Conservation (phyloP, 2,329 filamentous ascomycete species). For the Cercospora zeina region DNA sequence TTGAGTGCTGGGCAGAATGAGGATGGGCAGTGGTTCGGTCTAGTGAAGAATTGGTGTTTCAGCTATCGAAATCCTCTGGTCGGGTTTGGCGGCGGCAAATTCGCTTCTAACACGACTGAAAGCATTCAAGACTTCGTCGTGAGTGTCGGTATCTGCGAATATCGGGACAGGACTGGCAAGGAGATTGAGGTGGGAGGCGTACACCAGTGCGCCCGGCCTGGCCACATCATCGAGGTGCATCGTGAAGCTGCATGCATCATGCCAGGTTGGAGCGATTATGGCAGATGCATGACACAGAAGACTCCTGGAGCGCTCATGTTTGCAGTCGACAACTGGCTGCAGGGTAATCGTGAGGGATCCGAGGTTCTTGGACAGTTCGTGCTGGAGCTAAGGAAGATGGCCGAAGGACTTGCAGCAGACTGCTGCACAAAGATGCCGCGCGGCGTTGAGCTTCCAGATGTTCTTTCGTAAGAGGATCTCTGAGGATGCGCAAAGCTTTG, state of each 20-base stretch:
- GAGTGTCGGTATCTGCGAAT: background rate
- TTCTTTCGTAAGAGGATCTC: background rate
- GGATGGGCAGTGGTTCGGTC: conserved; percentile 12
- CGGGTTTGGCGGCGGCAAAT: background rate
- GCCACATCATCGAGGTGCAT: conserved; percentile 10
- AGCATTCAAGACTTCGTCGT: conserved; percentile 5
- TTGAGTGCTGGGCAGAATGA: conserved; percentile 6
- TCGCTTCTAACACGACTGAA: background rate
- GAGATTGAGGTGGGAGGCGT: background rate
- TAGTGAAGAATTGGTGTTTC: conserved; percentile 23
- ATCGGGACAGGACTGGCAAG: background rate
- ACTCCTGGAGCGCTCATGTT: background rate
- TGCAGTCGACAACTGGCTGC: background rate
- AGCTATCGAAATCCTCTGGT: conserved; percentile 15
- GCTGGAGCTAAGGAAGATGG: conserved; percentile 8
- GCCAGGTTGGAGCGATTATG: conserved; percentile 17
- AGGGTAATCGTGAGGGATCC: background rate
- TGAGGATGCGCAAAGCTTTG: background rate
- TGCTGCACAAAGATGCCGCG: background rate
- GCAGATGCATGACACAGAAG: conserved; percentile 3
- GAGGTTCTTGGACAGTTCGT: background rate
- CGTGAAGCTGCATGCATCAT: conserved; percentile 21
- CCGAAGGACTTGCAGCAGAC: background rate
- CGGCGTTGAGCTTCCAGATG: too few relatives aligned
- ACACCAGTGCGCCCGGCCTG: background rate